Percentiles rank a stretch among this genome's conserved stretches.
phyloP scores from a whole-genome alignment of 2,329 filamentous ascomycete genomes.

The Colletotrichum truncatum region DNA sequence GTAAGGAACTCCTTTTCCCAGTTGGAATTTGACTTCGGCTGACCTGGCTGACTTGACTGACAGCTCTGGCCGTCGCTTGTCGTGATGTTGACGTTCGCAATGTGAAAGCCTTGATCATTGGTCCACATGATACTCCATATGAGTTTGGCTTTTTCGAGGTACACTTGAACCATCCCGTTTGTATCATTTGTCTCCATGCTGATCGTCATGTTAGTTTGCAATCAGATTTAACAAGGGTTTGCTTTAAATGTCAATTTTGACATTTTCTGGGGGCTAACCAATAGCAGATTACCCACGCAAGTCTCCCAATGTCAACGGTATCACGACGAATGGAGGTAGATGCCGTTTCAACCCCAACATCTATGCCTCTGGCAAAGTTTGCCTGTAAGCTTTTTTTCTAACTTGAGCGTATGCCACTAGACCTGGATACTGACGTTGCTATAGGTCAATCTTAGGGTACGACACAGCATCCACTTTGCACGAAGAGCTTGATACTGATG shows the following conservation, averaged over 20 bases:
- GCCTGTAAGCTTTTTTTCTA: slow-evolving; percentile 69
- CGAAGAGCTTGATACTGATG: slow-evolving; percentile 25
- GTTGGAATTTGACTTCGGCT: not conserved
- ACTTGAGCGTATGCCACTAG: not conserved
- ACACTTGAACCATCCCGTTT: slow-evolving; percentile 35
- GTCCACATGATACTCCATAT: slow-evolving; percentile 93
- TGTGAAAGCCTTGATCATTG: slow-evolving; percentile 88
- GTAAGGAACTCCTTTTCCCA: slow-evolving; percentile 61
- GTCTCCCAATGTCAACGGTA: slow-evolving; percentile 68
- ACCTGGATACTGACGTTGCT: not conserved
- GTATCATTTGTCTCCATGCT: slow-evolving; percentile 32
- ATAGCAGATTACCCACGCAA: slow-evolving; percentile 81
- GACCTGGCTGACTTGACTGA: slow-evolving; percentile 12
- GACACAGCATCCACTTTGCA: slow-evolving; percentile 30
- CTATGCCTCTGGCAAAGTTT: slow-evolving; percentile 90
- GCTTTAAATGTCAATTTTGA: not conserved
- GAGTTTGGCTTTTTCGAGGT: slow-evolving; percentile 98
- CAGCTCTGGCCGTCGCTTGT: slow-evolving; percentile 87
- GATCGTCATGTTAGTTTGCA: slow-evolving; percentile 65
- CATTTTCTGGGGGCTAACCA: not conserved
- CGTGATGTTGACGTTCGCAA: slow-evolving; percentile 89
- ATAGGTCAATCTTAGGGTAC: slow-evolving; percentile 86
- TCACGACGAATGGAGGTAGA: slow-evolving; percentile 88
- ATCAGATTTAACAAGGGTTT: slow-evolving; percentile 81
- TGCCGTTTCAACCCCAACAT: slow-evolving; percentile 98